Evolutionary conservation across 139 green algal species (phyloP).

Genomic region (Chlamydomonas sp.): DNA sequence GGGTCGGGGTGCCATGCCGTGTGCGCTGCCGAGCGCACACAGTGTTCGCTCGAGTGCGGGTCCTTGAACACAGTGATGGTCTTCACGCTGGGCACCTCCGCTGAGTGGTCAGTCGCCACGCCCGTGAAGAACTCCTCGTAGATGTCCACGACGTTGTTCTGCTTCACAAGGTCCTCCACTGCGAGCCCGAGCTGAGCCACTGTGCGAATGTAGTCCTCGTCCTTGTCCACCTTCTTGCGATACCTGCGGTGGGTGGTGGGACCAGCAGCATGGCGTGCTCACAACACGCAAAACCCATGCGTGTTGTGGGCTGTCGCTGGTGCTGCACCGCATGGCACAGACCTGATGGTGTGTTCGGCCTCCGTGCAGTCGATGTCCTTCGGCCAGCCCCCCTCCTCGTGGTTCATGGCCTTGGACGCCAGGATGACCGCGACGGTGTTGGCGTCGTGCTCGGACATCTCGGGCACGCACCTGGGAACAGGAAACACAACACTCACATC

Average conservation of each 20-base stretch:
- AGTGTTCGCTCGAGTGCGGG: constrained; percentile 48
- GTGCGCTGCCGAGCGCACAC: constrained; percentile 56
- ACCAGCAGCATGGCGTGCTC: neutral
- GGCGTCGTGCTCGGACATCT: constrained; percentile 81
- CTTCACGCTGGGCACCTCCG: constrained; percentile 53
- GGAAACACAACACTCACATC: too few relatives aligned
- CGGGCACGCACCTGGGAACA: constrained; percentile 34
- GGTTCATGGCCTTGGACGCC: constrained; percentile 65
- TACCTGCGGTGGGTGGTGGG: constrained; percentile 29
- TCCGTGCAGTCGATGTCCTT: constrained; percentile 88
- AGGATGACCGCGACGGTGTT: constrained; percentile 75
- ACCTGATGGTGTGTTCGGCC: constrained; percentile 78
- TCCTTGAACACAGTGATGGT: constrained; percentile 82
- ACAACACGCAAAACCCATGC: neutral
- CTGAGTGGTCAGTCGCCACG: constrained; percentile 35
- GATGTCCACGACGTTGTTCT: constrained; percentile 95
- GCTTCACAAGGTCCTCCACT: constrained; percentile 76
- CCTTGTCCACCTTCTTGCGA: constrained; percentile 85
- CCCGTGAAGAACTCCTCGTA: constrained; percentile 89
- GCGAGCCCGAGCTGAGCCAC: constrained; percentile 53
- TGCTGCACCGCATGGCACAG: too few relatives aligned
- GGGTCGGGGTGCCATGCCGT: constrained; percentile 80
- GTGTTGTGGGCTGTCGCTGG: constrained; percentile 14
- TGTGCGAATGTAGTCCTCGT: constrained; percentile 88
- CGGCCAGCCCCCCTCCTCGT: constrained; percentile 88